Conservation (phyloP, 805 yeast genomes). For the Yarrowia keelungensis region DNA sequence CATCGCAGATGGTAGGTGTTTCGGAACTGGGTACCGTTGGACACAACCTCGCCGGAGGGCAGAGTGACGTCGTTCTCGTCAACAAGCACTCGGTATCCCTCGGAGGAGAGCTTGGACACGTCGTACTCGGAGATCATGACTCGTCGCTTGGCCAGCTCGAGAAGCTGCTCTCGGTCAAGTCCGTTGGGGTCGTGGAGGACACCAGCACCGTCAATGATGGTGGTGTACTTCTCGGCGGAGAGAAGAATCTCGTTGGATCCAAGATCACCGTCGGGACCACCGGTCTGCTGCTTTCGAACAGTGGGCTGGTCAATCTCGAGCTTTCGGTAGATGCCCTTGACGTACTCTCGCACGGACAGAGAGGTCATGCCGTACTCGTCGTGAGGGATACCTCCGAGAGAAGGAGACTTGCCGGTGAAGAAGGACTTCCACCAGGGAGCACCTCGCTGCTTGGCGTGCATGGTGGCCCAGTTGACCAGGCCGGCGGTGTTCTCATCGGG, state of each 20-base stretch:
- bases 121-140: slow-evolving; percentile 76
- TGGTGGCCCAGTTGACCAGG: slow-evolving; percentile 95
- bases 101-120: slow-evolving; percentile 65
- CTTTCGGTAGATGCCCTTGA: slow-evolving; percentile 84
- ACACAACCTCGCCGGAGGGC: slow-evolving; percentile 77
- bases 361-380: slow-evolving; percentile 99
- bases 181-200: slow-evolving; percentile 93
- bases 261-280: slow-evolving; percentile 98
- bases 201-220: slow-evolving; percentile 94
- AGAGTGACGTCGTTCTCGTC: slow-evolving; percentile 81
- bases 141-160: slow-evolving; percentile 78
- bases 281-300: slow-evolving; percentile 88
- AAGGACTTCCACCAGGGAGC: slow-evolving; percentile 99
- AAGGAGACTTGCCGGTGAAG: slow-evolving; percentile 93
- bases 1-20: slow-evolving; percentile 84
- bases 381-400: slow-evolving; percentile 96
- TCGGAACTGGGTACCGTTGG: slow-evolving; percentile 89
- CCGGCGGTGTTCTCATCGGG: slow-evolving; percentile 99
- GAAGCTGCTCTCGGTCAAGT: slow-evolving; percentile 76
- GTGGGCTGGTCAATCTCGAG: slow-evolving; percentile 63
- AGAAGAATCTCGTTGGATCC: slow-evolving; percentile 94
- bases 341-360: slow-evolving; percentile 89
- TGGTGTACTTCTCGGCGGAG: slow-evolving; percentile 85
- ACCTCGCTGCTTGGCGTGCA: slow-evolving; percentile 88
- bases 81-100: slow-evolving; percentile 82